These are phyloP conservation scores for Trichoderma sp. DNA, from an alignment of 2,329 filamentous ascomycete species.

Conservation along the genomic window DNA sequence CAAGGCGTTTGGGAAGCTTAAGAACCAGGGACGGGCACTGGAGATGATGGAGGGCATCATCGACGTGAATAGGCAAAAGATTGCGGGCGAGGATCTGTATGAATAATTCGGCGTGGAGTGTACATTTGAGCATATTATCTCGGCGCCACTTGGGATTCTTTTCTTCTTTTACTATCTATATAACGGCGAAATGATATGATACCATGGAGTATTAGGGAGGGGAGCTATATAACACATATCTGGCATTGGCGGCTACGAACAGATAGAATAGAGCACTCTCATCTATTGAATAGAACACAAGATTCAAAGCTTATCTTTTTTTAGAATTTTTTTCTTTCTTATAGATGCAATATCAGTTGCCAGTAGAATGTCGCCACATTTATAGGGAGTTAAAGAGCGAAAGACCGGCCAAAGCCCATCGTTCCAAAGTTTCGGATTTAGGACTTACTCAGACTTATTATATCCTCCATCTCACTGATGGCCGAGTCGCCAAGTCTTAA, in stretches of 20 bases:
- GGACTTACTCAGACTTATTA: background rate
- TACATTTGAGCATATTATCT: background rate
- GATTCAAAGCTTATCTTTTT: background rate
- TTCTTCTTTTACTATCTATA: background rate
- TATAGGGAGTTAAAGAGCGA: background rate
- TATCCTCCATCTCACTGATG: background rate
- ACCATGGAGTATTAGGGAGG: background rate
- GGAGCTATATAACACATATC: background rate
- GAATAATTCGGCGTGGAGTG: conserved; percentile 11
- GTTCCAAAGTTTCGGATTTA: background rate
- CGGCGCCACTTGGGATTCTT: background rate
- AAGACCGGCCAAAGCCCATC: background rate
- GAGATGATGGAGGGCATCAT: conserved; percentile 45
- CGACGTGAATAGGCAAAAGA: conserved; percentile 34
- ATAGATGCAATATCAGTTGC: background rate
- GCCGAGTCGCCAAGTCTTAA: background rate
- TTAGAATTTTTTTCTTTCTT: background rate
- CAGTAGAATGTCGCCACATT: background rate
- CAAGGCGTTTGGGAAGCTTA: conserved; percentile 46
- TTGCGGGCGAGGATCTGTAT: conserved; percentile 29
- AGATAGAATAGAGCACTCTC: background rate
- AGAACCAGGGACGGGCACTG: conserved; percentile 42
- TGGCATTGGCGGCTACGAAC: background rate
- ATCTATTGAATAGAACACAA: background rate
- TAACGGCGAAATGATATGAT: background rate